Base-by-base conservation (phyloP, 176 grass and related monocot genomes). In the Oryza longistaminata region DNA sequence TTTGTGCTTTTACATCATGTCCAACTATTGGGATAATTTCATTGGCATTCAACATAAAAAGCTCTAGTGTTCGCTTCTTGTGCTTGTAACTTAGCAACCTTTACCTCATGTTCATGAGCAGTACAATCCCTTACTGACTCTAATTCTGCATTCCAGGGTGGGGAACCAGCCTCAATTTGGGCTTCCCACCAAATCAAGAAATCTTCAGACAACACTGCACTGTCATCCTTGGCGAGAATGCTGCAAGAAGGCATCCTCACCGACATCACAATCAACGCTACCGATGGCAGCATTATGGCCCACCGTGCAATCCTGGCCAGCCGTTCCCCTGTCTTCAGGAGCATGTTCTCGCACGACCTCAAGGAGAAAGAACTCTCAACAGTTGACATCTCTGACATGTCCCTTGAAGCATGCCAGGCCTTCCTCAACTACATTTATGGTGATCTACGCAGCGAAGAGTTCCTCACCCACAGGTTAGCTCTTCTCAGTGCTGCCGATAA, bases 291-390 rank as follows among this genome's bases (percentile, higher is more conserved):
- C 88, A 92, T 99, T 2, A 70, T 79, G 3, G 96, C 96, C 1
- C 96, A 99, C 81, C 93, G 93, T 2, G 96, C 96, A 1, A 74
- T 99, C 40, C 88, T 99, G 27, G 86, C 93, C 0, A 66, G 90
- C 22, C 82, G 91, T 1, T 99, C 96, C 6, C 91, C 96, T 0
- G 91, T 99, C 67, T 99, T 99, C 79, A 40, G 90, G 58, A 92
- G 93, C 90, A 99, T 99, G 96, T 99, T 99, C 91, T 92, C 88
- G 11, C 96, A 99, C 78, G 73, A 96, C 81, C 91, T 99, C 52
- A 86, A 81, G 83, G 96, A 99, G 88, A 99, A 96, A 53, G 96
- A 96, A 29, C 84, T 90, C 62, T 92, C 96, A 40, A 82, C 90
- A 0, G 80, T 99, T 7, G 76, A 96, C 85, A 99, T 99, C 35